These are phyloP conservation scores for Leccinum subtestaceum DNA, from an alignment of 768 basidiomycete genomes.

Conservation along the genomic window DNA sequence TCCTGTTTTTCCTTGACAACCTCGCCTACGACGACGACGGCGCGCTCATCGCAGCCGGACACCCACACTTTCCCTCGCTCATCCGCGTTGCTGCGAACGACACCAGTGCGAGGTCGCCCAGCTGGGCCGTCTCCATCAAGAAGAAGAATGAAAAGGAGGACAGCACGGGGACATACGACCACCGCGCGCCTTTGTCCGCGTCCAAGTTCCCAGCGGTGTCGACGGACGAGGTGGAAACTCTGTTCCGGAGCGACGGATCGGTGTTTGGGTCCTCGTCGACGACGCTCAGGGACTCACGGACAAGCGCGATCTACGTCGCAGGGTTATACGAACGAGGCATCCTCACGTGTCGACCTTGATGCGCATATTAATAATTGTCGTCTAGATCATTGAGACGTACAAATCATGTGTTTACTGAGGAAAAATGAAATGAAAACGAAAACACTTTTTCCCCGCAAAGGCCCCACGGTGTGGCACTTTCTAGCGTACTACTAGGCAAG, in stretches of 20 bases:
- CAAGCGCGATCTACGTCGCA: constrained; percentile 46
- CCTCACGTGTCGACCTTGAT: constrained; percentile 44
- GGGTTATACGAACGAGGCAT: constrained; percentile 56
- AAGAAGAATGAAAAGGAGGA: not conserved
- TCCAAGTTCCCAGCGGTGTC: constrained; percentile 35
- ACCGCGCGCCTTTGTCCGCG: constrained; percentile 47
- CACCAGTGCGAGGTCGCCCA: constrained; percentile 42
- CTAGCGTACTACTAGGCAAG: too few species aligned
- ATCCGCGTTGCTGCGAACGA: constrained; percentile 43
- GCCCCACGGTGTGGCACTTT: too few species aligned
- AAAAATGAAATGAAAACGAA: not conserved
- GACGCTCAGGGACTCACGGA: constrained; percentile 46
- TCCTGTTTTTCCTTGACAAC: constrained; percentile 67
- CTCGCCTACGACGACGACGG: constrained; percentile 48
- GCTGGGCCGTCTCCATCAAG: constrained; percentile 55
- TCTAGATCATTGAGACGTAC: constrained; percentile 8
- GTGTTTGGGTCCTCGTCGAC: constrained; percentile 56
- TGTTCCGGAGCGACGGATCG: constrained; percentile 76
- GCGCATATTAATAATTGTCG: not conserved
- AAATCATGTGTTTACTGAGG: constrained; percentile 11
- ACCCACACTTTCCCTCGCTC: constrained; percentile 60
- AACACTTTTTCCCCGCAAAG: too few species aligned
- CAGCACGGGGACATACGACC: constrained; percentile 34
- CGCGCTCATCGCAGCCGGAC: constrained; percentile 58
- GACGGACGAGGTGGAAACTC: constrained; percentile 48